A percentile compares a stretch with the other conserved stretches of the same genome.
These are phyloP conservation scores for Besnoitia besnoiti DNA, from an alignment of 169 alveolate genomes.

Conservation along the genomic window DNA sequence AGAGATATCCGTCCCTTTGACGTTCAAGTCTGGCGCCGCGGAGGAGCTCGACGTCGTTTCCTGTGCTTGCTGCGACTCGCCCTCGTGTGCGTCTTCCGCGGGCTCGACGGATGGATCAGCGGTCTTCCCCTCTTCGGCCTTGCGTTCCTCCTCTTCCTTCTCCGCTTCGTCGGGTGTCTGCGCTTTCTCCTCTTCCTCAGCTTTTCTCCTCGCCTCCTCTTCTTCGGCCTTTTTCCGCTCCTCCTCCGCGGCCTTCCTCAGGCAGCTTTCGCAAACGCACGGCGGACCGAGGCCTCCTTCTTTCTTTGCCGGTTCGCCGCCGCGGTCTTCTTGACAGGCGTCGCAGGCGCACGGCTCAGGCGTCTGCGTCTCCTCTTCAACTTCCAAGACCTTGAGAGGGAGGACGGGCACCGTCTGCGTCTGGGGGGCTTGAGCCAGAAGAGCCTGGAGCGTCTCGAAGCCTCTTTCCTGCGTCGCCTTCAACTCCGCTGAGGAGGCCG, in stretches of 20 bases:
- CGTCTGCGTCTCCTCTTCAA: background rate
- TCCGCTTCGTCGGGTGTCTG: background rate
- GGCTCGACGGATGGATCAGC: background rate
- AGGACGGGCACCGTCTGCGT: background rate
- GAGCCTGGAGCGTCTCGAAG: slow-evolving; percentile 1
- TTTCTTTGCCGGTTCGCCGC: background rate
- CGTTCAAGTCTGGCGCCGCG: background rate
- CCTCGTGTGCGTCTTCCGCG: too few relatives aligned
- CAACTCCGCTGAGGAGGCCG: too few relatives aligned
- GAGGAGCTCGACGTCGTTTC: background rate
- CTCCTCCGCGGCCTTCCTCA: background rate
- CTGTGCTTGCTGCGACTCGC: background rate
- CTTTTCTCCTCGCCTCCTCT: background rate
- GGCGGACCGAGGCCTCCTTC: slow-evolving; percentile 21
- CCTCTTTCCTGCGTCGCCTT: too few relatives aligned
- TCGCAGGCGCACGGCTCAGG: background rate
- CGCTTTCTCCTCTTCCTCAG: background rate
- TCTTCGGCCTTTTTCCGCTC: background rate
- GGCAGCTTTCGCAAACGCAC: background rate
- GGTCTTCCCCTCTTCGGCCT: background rate
- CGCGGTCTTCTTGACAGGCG: background rate
- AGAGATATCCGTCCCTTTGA: background rate
- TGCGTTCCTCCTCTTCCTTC: background rate
- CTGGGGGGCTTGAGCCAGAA: background rate
- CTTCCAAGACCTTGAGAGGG: background rate